These are phyloP conservation scores for Fusarium hostae DNA, from an alignment of 2,329 filamentous ascomycete genomes.

Conservation along the genomic window DNA sequence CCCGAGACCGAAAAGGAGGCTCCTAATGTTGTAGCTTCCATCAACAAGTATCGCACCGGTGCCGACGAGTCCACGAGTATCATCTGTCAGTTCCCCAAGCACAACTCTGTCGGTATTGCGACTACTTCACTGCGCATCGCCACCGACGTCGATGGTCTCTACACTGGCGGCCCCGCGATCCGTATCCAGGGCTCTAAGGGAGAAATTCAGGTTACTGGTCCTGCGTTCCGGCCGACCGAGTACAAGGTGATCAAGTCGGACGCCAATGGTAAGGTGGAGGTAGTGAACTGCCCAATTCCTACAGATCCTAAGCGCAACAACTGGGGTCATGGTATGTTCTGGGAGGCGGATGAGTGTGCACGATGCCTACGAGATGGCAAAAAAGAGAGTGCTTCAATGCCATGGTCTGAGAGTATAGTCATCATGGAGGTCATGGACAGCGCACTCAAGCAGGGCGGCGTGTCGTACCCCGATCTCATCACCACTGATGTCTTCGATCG, in stretches of 20 bases:
- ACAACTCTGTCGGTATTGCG: slow-evolving; percentile 77
- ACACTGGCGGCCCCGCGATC: slow-evolving; percentile 72
- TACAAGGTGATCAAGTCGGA: slow-evolving; percentile 71
- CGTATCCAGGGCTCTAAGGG: slow-evolving; percentile 84
- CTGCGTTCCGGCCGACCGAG: slow-evolving; percentile 74
- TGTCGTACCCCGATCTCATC: slow-evolving; percentile 66
- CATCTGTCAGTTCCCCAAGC: slow-evolving; percentile 77
- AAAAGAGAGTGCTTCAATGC: slow-evolving; percentile 77
- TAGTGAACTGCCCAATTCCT: slow-evolving; percentile 65
- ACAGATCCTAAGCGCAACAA: slow-evolving; percentile 57
- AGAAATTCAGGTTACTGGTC: slow-evolving; percentile 82
- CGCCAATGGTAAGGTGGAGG: slow-evolving; percentile 58
- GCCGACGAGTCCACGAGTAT: slow-evolving; percentile 83
- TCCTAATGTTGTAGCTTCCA: slow-evolving; percentile 74
- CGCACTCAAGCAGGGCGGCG: slow-evolving; percentile 63
- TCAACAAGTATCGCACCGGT: slow-evolving; percentile 79
- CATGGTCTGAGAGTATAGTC: slow-evolving; percentile 79
- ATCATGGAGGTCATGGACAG: slow-evolving; percentile 82
- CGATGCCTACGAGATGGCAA: slow-evolving; percentile 80
- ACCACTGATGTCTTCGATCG: slow-evolving; percentile 68
- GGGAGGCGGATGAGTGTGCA: slow-evolving; percentile 84
- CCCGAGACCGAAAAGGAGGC: slow-evolving; percentile 72
- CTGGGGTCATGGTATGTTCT: slow-evolving; percentile 86
- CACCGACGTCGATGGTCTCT: slow-evolving; percentile 70
- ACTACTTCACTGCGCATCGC: slow-evolving; percentile 72